Evolutionary conservation across 345 rosid species (phyloP), one percentile per base, ranked within the genome.

Genomic region (Lumnitzera littorea): DNA sequence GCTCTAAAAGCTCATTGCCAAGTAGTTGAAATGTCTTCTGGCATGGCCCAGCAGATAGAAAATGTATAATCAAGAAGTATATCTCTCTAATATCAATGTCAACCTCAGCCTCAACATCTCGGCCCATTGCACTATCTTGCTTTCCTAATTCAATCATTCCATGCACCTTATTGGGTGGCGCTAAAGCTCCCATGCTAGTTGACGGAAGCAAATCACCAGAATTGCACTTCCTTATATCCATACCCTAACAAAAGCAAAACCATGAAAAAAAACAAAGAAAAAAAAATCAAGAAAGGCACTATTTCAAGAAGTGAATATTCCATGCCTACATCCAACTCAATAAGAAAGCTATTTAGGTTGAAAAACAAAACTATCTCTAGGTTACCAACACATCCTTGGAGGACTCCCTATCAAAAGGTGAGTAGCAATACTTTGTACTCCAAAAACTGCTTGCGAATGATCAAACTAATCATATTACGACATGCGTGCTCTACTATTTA

Each of bases 21-120:
- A 92, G 75, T 53, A 73, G 84, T 36, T 69, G 79, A 65, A 76
- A 78, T 63, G 94, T 81, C 70, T 76, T 80, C 58, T 87, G 75
- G 64, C 95, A 92, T 48, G 91, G 98, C 52, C 96, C 87, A 61
- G 76, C 67, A 54, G 98, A 92, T 68, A 92, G 80, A 73, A 92
- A 89, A 73, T 82, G 91, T 91, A 92, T 64, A 61, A 92, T 92
- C 70, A 92, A 67, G 78, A 92, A 89, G 78, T 92, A 92, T 58
- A 92, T 75, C 75, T 92, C 98, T 72, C 86, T 72, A 56, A 84
- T 76, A 79, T 92, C 98, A 57, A 91, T 60, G 66, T 83, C 83
- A 46, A 80, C 61, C 48, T 82, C 73, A 46, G 71, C 61, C 75
- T 66, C 72, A 36, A 58, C 59, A 70, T 74, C 71, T 55, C 43